Percentiles rank a stretch among this genome's conserved stretches.
These are phyloP conservation scores for Pyropia haitanensis DNA, from an alignment of 23 red algal species.

Conservation along the genomic window DNA sequence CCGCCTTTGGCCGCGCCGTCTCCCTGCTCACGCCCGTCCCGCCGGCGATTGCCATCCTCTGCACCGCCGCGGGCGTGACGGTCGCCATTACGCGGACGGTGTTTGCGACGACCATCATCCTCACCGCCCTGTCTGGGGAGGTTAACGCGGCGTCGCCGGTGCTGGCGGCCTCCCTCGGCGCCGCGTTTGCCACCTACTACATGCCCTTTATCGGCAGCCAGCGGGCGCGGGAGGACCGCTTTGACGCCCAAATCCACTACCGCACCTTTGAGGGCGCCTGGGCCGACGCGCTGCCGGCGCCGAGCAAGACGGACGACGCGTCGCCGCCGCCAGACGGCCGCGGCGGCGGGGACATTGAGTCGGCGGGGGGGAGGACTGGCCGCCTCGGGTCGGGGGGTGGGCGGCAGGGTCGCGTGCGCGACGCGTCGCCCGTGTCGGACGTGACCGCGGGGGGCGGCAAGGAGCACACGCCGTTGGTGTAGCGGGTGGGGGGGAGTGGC, in stretches of 20 bases:
- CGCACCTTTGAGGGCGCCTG: slow-evolving; percentile 32
- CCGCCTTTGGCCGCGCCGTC: slow-evolving; percentile 69
- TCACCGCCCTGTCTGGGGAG: slow-evolving; percentile 56
- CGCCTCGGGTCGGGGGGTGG: no score
- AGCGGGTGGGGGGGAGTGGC: no score
- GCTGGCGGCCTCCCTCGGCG: slow-evolving; percentile 33
- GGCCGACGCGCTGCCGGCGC: background rate
- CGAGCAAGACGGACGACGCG: no score
- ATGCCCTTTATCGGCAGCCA: slow-evolving; percentile 62
- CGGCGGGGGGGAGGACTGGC: no score
- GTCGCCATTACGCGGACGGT: slow-evolving; percentile 75
- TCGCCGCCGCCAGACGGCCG: no score
- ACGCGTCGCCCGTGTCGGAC: no score
- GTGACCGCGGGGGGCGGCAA: no score
- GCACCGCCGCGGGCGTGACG: slow-evolving; percentile 63
- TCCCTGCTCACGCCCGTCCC: slow-evolving; percentile 52
- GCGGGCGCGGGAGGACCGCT: slow-evolving; percentile 57
- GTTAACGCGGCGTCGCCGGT: slow-evolving; percentile 50
- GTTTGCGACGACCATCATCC: slow-evolving; percentile 61
- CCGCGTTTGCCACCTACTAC: slow-evolving; percentile 61
- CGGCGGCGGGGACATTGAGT: no score
- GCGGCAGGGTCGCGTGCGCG: no score
- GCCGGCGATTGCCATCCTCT: slow-evolving; percentile 42
- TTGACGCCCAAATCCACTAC: slow-evolving; percentile 41
- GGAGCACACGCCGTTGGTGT: no score